These are phyloP conservation scores for Euphrasia confusa DNA, from an alignment of 257 asterid genomes.

Conservation along the genomic window DNA sequence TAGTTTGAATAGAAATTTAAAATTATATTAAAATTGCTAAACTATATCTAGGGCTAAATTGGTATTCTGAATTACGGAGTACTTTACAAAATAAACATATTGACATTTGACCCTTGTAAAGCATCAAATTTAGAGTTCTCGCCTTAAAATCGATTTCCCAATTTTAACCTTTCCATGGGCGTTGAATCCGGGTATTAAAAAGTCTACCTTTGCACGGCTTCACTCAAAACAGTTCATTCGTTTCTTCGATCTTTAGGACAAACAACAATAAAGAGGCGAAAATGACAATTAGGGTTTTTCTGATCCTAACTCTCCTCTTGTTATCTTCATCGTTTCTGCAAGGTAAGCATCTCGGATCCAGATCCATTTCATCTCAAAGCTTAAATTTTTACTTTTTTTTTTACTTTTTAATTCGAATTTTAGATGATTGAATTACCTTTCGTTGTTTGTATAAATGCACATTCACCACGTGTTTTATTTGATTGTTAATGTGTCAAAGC, in stretches of 20 bases:
- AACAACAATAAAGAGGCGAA: slow-evolving; percentile 1
- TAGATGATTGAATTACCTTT: not conserved
- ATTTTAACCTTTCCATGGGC: too few relatives aligned
- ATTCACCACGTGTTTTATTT: slow-evolving; percentile 13
- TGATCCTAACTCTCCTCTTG: slow-evolving; percentile 57
- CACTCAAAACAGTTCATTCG: not conserved
- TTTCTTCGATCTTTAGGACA: slow-evolving; percentile 8
- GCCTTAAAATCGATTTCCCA: too few relatives aligned
- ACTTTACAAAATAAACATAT: too few relatives aligned
- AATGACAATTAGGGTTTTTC: slow-evolving; percentile 67
- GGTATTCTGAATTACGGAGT: too few relatives aligned
- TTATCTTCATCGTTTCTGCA: slow-evolving; percentile 63
- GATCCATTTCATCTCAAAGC: slow-evolving; percentile 18
- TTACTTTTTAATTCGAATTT: not conserved
- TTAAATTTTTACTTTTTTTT: not conserved
- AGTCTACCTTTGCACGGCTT: not conserved
- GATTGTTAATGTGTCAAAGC: not conserved
- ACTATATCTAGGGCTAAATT: too few relatives aligned
- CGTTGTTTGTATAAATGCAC: slow-evolving; percentile 20
- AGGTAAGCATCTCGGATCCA: slow-evolving; percentile 45
- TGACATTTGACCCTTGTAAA: too few relatives aligned
- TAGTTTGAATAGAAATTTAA: too few relatives aligned
- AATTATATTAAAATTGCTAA: too few relatives aligned
- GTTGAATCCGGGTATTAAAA: too few relatives aligned
- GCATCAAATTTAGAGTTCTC: too few relatives aligned